Evolutionary conservation across 441 rosid genomes (phyloP), one percentile per base, ranked within the genome.

Genomic region (Capsella rubella): DNA sequence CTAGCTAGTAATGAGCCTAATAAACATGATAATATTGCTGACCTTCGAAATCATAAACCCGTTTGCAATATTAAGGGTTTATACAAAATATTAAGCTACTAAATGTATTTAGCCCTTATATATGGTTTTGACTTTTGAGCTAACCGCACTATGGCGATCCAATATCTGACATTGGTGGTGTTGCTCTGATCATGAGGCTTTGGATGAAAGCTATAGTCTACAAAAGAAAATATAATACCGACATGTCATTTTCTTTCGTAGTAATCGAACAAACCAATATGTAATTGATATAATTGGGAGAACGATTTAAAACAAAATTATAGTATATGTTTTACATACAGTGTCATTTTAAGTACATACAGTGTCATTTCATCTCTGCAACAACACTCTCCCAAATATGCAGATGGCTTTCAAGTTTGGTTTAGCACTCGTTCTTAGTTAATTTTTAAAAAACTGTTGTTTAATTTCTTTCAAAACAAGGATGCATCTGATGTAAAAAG

Each of bases 131-230:
- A 43, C 31, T 63, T 21, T 64, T 32, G 9, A 43, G 40, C 49
- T 32, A 28, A 25, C 47, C 58, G 46, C 3, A 37, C 5, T 56
- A 76, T 55, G 75, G 61, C 39, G 39, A 70, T 47, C 54, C 66
- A 8, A 63, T 49, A 21, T 67, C 73, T 47, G 92, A 56, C 62
- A 80, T 65, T 28, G 90, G 91, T 64, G 85, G 83, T 67, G 84
- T 78, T 50, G 72, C 66, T 78, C 88, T 84, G 63, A 93, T 93
- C 95, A 89, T 83, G 51, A 86, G 53, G 62, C 98, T 93, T 78
- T 91, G 96, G 52, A 84, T 61, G 69, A 93, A 87, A 32, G 94
- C 95, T 68, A 85, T 65, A 84, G 82, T 81, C 97, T 93, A 56
- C 78, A 77, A 14, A 72, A 52, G 0, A 35, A 71, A 64, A 64